These are phyloP conservation scores for Astrothelium macrocarpum DNA, from an alignment of 495 filamentous ascomycete genomes.

Conservation along the genomic window DNA sequence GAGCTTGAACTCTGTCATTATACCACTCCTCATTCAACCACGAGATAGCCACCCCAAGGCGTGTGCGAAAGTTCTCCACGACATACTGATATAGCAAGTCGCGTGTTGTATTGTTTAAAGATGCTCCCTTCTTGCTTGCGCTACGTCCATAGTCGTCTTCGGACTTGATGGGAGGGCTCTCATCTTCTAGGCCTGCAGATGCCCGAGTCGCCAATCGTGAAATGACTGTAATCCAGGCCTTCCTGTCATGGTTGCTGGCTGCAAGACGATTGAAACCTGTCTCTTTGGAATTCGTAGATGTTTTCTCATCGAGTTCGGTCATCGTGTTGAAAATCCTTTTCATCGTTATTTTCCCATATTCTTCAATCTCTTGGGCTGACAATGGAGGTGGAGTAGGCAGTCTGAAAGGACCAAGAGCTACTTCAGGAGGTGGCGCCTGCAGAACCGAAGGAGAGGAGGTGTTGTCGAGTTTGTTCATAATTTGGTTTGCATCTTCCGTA, in stretches of 20 bases:
- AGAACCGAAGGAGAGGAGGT: conserved; percentile 41
- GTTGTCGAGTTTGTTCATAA: conserved; percentile 59
- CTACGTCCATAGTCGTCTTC: conserved; percentile 31
- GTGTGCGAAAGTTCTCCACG: conserved; percentile 77
- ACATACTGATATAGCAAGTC: conserved; percentile 74
- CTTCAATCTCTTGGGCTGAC: conserved; percentile 53
- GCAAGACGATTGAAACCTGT: conserved; percentile 72
- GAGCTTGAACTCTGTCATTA: conserved; percentile 56
- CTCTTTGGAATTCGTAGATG: conserved; percentile 36
- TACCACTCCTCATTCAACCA: conserved; percentile 99
- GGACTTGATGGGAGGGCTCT: conserved; percentile 36
- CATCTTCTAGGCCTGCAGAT: conserved; percentile 53
- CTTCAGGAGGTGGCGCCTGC: conserved; percentile 40
- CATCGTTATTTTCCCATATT: conserved; percentile 59
- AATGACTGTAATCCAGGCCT: conserved; percentile 84
- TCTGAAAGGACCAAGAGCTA: conserved; percentile 59
- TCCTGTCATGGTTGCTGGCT: conserved; percentile 73
- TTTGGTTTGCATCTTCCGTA: conserved; percentile 62
- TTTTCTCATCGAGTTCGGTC: conserved; percentile 54
- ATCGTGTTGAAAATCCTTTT: conserved; percentile 70
- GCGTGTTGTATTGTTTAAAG: conserved; percentile 59
- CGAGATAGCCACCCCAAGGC: conserved; percentile 75
- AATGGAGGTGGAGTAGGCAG: conserved; percentile 69
- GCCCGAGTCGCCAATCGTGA: conserved; percentile 77
- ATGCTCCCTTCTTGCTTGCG: conserved; percentile 20